These are phyloP conservation scores for Kluyveromyces marxianus DNA, from an alignment of 1,139 yeast genomes.

Conservation along the genomic window DNA sequence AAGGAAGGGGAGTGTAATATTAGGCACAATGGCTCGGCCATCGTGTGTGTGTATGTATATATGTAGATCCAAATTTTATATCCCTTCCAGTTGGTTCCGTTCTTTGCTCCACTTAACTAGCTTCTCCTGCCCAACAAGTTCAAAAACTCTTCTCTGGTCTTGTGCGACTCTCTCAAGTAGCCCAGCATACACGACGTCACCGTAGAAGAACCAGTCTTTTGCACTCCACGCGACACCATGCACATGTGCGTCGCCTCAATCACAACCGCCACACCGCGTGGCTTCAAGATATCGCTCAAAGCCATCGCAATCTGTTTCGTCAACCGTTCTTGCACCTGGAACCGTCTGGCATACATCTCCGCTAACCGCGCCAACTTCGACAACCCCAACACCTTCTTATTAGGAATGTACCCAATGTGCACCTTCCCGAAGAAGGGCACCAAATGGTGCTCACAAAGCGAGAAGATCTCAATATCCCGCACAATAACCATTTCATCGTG, in stretches of 20 bases:
- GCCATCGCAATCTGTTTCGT: slow-evolving; percentile 98
- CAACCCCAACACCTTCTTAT: slow-evolving; percentile 87
- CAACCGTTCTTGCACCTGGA: slow-evolving; percentile 93
- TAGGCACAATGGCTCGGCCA: too few relatives aligned
- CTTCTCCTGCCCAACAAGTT: slow-evolving; percentile 59
- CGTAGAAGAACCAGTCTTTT: slow-evolving; percentile 88
- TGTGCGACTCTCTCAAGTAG: slow-evolving; percentile 84
- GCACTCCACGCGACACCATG: slow-evolving; percentile 97
- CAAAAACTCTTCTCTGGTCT: slow-evolving; percentile 92
- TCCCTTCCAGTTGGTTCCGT: too few relatives aligned
- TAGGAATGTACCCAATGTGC: slow-evolving; percentile 94
- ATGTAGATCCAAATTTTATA: too few relatives aligned
- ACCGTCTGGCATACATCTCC: slow-evolving; percentile 90
- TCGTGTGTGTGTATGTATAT: too few relatives aligned
- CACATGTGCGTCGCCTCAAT: slow-evolving; percentile 99
- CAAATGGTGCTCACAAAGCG: slow-evolving; percentile 93
- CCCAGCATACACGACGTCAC: slow-evolving; percentile 97
- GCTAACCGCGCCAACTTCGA: slow-evolving; percentile 92
- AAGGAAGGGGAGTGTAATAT: too few relatives aligned
- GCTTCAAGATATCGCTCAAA: slow-evolving; percentile 77
- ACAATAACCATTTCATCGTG: slow-evolving; percentile 99
- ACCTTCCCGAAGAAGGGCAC: slow-evolving; percentile 97
- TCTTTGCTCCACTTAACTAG: too few relatives aligned
- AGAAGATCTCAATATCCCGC: slow-evolving; percentile 84
- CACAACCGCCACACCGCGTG: slow-evolving; percentile 96